Percentiles rank a stretch among this genome's conserved stretches.
Evolutionary conservation across 106 monocot genomes (phyloP).

Genomic region (Dendrobium officinale): DNA sequence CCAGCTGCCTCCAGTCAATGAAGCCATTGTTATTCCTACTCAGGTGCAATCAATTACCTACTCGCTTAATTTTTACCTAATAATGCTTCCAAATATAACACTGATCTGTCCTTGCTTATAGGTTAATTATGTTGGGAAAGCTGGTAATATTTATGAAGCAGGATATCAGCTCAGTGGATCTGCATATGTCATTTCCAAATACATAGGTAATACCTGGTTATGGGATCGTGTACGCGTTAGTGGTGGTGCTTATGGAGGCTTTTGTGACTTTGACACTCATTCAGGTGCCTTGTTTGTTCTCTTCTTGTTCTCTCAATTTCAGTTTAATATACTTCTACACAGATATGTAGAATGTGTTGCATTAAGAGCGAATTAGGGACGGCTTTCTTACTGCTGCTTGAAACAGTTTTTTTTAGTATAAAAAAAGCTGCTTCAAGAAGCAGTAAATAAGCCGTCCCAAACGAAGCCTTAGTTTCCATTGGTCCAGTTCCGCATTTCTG

Average conservation of each 20-base stretch:
- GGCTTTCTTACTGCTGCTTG: too few species aligned
- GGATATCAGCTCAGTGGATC: slow-evolving; percentile 92
- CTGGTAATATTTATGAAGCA: slow-evolving; percentile 76
- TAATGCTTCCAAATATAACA: background rate
- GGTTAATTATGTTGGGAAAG: slow-evolving; percentile 99
- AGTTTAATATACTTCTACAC: background rate
- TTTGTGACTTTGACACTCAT: slow-evolving; percentile 94
- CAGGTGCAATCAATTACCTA: slow-evolving; percentile 44
- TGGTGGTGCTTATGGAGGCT: slow-evolving; percentile 98
- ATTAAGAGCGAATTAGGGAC: background rate
- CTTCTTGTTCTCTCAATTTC: background rate
- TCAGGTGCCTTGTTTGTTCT: slow-evolving; percentile 48
- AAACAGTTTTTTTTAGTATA: too few species aligned
- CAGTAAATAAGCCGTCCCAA: too few species aligned
- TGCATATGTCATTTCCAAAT: slow-evolving; percentile 94
- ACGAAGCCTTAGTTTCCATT: background rate
- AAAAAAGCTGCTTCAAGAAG: too few species aligned
- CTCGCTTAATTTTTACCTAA: background rate
- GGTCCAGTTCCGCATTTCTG: background rate
- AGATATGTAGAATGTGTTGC: background rate
- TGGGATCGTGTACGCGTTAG: slow-evolving; percentile 99
- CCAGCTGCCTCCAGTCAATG: slow-evolving; percentile 54
- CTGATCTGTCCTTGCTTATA: slow-evolving; percentile 10
- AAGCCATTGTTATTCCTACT: slow-evolving; percentile 94
- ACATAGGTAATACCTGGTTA: slow-evolving; percentile 89